phyloP scores from a whole-genome alignment of 2,329 filamentous ascomycete species.

The Cladophialophora exuberans region DNA sequence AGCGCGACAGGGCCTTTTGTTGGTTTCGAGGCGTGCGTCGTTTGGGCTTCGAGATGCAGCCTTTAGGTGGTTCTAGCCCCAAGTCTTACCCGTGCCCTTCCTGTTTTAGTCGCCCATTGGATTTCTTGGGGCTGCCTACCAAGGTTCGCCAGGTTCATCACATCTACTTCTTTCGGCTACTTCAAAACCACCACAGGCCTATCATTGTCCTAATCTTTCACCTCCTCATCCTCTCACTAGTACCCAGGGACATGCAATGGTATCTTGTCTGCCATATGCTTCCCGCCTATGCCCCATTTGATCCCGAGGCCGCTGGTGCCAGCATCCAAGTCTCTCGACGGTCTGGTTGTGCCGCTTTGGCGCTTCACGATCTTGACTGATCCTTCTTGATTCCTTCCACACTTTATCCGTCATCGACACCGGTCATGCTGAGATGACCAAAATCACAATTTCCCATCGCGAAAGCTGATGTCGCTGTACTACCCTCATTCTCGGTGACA shows the following conservation, averaged over 20 bases:
- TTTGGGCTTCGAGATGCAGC: constrained; percentile 2
- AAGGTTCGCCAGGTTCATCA: constrained; percentile 5
- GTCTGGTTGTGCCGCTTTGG: constrained; percentile 4
- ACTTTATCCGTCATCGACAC: background rate
- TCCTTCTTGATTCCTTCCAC: constrained; percentile 2
- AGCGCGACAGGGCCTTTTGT: background rate
- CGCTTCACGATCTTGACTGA: constrained; percentile 2
- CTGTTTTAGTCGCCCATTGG: constrained; percentile 2
- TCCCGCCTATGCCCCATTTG: constrained; percentile 14
- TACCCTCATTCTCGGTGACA: constrained; percentile 18
- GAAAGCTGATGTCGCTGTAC: constrained; percentile 21
- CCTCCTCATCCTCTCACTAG: constrained; percentile 8
- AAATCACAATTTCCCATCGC: background rate
- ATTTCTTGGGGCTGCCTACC: background rate
- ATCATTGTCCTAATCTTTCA: constrained; percentile 2
- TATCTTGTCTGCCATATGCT: background rate
- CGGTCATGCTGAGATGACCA: constrained; percentile 8
- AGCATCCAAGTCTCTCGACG: constrained; percentile 12
- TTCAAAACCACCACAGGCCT: background rate
- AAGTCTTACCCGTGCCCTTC: background rate
- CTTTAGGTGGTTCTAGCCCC: constrained; percentile 7
- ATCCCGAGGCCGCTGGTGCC: constrained; percentile 2
- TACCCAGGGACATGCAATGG: constrained; percentile 3
- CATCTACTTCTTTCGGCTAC: constrained; percentile 2
- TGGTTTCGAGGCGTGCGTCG: background rate